Conservation (phyloP, 345 rosid species). For the Boechera divaricarpa region DNA sequence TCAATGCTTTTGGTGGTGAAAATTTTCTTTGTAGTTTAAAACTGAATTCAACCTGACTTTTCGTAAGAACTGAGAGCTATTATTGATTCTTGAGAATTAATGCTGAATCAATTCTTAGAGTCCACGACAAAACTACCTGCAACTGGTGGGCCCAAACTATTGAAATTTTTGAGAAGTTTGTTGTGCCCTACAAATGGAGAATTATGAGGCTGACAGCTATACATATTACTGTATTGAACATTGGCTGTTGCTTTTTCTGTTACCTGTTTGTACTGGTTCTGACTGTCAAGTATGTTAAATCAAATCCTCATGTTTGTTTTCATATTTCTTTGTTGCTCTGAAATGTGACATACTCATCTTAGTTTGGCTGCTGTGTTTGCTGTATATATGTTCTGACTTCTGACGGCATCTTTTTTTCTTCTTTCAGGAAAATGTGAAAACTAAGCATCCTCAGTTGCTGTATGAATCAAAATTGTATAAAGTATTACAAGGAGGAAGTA, state of each 20-base stretch:
- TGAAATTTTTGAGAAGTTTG: conserved; percentile 26
- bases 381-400: conserved; percentile 26
- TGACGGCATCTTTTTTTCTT: conserved; percentile 27
- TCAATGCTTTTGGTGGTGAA: conserved; percentile 9
- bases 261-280: conserved; percentile 31
- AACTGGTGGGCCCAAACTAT: conserved; percentile 45
- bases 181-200: conserved; percentile 33
- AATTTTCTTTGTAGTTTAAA: conserved; percentile 1
- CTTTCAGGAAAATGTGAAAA: conserved; percentile 86
- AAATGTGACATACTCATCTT: conserved; percentile 12
- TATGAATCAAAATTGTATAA: conserved; percentile 91
- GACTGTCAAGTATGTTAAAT: conserved; percentile 21
- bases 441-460: conserved; percentile 94
- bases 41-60: conserved; percentile 24
- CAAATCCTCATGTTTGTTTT: conserved; percentile 17
- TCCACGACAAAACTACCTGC: conserved; percentile 43
- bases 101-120: conserved; percentile 34
- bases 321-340: conserved; percentile 10
- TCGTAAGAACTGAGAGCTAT: conserved; percentile 33
- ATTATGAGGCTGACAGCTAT: conserved; percentile 42
- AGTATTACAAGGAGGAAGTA: conserved; percentile 97
- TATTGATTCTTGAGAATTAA: conserved; percentile 34
- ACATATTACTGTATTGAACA: conserved; percentile 23
- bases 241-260: conserved; percentile 24
- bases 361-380: not conserved